phyloP scores from a whole-genome alignment of 2,329 filamentous ascomycete species.

The Elsinoe necatrix region DNA sequence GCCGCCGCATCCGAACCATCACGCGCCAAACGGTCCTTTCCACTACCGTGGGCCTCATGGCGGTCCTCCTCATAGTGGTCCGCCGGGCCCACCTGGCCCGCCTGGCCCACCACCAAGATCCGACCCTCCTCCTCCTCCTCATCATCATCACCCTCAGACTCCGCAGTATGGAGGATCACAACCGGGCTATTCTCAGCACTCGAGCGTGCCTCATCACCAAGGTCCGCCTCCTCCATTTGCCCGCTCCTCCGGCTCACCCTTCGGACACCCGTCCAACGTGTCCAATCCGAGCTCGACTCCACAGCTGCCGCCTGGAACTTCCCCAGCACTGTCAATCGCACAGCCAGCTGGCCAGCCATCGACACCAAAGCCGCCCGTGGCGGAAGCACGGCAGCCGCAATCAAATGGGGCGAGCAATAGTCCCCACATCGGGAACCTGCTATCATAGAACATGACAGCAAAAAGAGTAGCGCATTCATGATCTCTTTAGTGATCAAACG shows the following conservation, averaged over 20 bases:
- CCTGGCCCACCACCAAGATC: constrained; percentile 4
- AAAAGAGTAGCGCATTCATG: not conserved
- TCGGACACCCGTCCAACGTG: constrained; percentile 1
- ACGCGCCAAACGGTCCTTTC: not conserved
- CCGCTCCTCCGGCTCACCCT: constrained; percentile 2
- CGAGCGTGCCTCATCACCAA: constrained; percentile 1
- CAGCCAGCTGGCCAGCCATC: constrained; percentile 4
- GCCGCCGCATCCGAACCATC: not conserved
- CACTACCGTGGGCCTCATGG: not conserved
- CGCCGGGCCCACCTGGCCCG: constrained; percentile 2
- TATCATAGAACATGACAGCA: not conserved
- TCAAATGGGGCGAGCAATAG: constrained; percentile 11
- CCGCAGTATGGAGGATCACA: not conserved
- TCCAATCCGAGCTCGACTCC: constrained; percentile 9
- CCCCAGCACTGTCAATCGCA: constrained; percentile 2
- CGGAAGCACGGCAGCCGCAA: not conserved
- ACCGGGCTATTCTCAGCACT: not conserved
- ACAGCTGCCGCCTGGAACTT: constrained; percentile 2
- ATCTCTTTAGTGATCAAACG: not conserved
- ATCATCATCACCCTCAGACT: not conserved
- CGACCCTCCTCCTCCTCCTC: not conserved
- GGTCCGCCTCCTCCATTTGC: constrained; percentile 11
- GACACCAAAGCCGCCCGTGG: constrained; percentile 3
- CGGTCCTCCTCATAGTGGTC: not conserved
- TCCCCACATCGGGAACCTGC: constrained; percentile 12